Conservation (phyloP, 2,329 filamentous ascomycete species). For the Aphanocladium album region DNA sequence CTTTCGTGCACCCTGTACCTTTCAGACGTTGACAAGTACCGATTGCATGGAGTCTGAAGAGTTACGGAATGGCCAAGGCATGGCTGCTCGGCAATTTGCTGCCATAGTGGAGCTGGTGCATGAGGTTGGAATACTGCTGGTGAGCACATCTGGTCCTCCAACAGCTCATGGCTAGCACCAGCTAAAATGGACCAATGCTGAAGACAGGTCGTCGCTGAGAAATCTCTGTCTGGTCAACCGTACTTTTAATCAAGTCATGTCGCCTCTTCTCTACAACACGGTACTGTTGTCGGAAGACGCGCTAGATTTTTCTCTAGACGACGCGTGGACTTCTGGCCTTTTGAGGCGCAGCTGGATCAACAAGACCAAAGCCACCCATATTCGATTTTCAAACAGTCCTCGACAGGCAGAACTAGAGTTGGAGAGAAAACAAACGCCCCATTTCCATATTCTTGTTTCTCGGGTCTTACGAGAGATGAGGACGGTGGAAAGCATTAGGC, state of each 20-base stretch:
- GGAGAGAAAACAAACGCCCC: too few relatives aligned
- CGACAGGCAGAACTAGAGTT: too few relatives aligned
- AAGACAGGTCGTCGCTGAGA: not conserved
- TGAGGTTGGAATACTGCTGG: not conserved
- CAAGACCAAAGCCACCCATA: not conserved
- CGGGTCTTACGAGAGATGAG: too few relatives aligned
- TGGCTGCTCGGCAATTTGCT: too few relatives aligned
- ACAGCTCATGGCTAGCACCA: too few relatives aligned
- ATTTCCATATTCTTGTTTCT: too few relatives aligned
- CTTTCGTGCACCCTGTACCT: too few relatives aligned
- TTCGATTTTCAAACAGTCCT: not conserved
- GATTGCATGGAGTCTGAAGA: too few relatives aligned
- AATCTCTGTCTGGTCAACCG: not conserved
- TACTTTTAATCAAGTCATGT: not conserved
- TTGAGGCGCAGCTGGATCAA: not conserved
- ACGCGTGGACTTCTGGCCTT: not conserved
- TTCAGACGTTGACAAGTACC: too few relatives aligned
- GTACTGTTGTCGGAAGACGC: not conserved
- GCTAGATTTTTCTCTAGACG: too few relatives aligned
- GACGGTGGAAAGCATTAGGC: too few relatives aligned
- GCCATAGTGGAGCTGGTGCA: slow-evolving; percentile 1
- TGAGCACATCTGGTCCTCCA: not conserved
- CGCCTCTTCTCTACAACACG: not conserved
- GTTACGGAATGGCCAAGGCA: too few relatives aligned
- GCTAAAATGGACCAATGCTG: not conserved